A percentile compares a stretch with the other conserved stretches of the same genome.
Evolutionary conservation across 75 land plant genomes (phyloP).

Genomic region (Pinus tabuliformis): DNA sequence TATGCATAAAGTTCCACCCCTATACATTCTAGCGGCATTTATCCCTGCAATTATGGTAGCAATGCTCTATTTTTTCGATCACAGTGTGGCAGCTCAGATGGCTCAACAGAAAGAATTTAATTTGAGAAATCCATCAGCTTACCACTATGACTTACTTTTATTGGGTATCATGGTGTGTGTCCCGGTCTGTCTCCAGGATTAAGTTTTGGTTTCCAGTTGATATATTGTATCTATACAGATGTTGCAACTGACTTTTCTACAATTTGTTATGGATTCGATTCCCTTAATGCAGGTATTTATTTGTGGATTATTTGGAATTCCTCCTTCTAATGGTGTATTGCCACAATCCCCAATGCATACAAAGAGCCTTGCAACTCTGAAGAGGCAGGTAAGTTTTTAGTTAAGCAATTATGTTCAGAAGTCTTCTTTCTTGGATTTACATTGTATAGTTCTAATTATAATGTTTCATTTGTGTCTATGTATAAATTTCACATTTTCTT

Average conservation of each 20-base stretch:
- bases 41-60: no score
- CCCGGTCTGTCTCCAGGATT: neutral
- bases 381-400: slow-evolving; percentile 51
- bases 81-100: no score
- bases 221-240: neutral
- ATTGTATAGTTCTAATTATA: neutral
- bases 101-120: no score
- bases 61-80: no score
- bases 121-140: no score
- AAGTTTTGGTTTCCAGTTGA: neutral
- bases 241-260: neutral
- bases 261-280: neutral
- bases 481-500: neutral
- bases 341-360: slow-evolving; percentile 98
- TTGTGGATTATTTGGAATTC: slow-evolving; percentile 82
- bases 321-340: slow-evolving; percentile 94
- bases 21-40: no score
- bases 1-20: no score
- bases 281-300: slow-evolving; percentile 48
- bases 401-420: neutral
- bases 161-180: no score
- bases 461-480: neutral
- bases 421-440: neutral
- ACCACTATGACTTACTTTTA: no score
- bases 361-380: slow-evolving; percentile 75